Base-by-base conservation (phyloP, 148 eudicot species). In the Camellia granthamiana region DNA sequence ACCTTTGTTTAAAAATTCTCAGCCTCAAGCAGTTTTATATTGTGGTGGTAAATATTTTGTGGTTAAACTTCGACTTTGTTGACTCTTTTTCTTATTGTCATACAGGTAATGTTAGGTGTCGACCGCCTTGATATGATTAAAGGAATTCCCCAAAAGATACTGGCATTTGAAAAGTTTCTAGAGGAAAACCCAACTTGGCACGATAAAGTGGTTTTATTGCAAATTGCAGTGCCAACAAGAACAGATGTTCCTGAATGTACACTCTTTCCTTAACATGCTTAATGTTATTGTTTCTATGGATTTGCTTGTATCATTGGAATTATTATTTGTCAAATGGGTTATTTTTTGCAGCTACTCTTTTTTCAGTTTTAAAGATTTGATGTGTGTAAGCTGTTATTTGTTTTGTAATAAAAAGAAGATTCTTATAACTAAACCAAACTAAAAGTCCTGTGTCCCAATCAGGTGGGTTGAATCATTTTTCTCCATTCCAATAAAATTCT, bases 71-170 rank as follows among this genome's bases (percentile, higher is more conserved):
- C 42, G 58, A n/a, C 5, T 74, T 38, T 62, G 56, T 85, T 70
- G 55, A 44, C 52, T 71, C 47, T 23, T 43, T 41, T 16, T 71
- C 46, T 44, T 58, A 19, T 70, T 77, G 18, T 15, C 63, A 74
- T 65, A 38, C 89, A 96, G 98, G 98, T 96, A 14, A 96, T 96
- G 99, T 81, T 96, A 66, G 99, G 99, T 71, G 99, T 96, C 77
- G 99, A 96, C 80, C 97, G 99, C 74, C 99, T 96, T 78, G 99
- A 96, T 87, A 96, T 93, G 97, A 96, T 96, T 16, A 96, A 96
- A 85, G 97, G 99, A 87, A 96, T 96, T 78, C 99, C 99, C 30
- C 99, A 96, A 75, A 96, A 96, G 88, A 87, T 96, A 81, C 88
- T 93, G 49, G 99, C 99, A 74, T 96, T 96, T 78, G 99, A 96